Percentiles rank a stretch among this genome's conserved stretches.
Evolutionary conservation across 768 basidiomycete species (phyloP).

Genomic region (Galerina sulciceps): DNA sequence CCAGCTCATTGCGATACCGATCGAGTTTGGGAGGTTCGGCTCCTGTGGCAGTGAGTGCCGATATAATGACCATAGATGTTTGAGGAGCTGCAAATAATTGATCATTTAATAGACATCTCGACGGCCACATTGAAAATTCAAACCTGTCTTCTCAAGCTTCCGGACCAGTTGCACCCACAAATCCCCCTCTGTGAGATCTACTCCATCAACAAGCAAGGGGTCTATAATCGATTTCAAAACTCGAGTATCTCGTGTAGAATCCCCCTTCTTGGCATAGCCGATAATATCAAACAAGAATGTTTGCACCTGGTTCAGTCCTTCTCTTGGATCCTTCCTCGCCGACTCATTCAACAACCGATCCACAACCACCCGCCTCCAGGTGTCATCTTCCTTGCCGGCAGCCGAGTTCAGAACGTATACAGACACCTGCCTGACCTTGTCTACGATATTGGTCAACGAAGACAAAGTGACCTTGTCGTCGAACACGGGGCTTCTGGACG

Average conservation of each 20-base stretch:
- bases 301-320: slow-evolving; percentile 21
- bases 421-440: slow-evolving; percentile 53
- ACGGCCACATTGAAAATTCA: not conserved
- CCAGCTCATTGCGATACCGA: slow-evolving; percentile 88
- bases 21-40: slow-evolving; percentile 76
- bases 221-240: slow-evolving; percentile 65
- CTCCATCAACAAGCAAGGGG: slow-evolving; percentile 61
- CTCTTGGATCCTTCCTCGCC: slow-evolving; percentile 15
- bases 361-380: slow-evolving; percentile 53
- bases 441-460: slow-evolving; percentile 43
- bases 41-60: slow-evolving; percentile 61
- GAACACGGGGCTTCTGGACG: slow-evolving; percentile 51
- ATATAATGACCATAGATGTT: slow-evolving; percentile 67
- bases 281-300: slow-evolving; percentile 34
- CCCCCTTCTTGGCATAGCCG: slow-evolving; percentile 33
- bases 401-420: slow-evolving; percentile 64
- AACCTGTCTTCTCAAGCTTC: slow-evolving; percentile 65
- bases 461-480: slow-evolving; percentile 35
- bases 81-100: slow-evolving; percentile 58
- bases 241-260: slow-evolving; percentile 59
- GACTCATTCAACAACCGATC: slow-evolving; percentile 24
- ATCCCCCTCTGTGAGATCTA: slow-evolving; percentile 70
- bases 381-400: slow-evolving; percentile 37
- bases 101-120: not conserved
- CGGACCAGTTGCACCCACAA: slow-evolving; percentile 77